A percentile compares a stretch with the other conserved stretches of the same genome.
Evolutionary conservation across 208 protist species (phyloP).

Genomic region (Leishmania tarentolae): DNA sequence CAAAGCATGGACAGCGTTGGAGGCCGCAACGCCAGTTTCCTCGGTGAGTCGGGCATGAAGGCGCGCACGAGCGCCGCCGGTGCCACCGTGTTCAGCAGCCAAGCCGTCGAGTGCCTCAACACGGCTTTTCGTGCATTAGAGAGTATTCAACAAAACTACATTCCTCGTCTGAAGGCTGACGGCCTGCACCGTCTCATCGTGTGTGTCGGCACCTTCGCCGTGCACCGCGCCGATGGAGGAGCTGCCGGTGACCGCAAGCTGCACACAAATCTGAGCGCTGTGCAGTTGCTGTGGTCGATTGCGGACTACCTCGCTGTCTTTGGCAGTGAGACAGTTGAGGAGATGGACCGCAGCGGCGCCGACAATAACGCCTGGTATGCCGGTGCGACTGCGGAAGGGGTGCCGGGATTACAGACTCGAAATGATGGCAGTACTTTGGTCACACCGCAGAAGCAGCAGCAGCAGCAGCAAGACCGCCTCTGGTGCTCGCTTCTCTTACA

Average conservation of each 20-base stretch:
- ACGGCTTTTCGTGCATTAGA: slow-evolving; percentile 71
- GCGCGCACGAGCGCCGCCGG: neutral
- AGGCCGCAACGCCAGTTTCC: neutral
- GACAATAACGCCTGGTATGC: neutral
- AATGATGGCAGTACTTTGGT: neutral
- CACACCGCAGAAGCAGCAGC: neutral
- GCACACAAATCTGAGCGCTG: slow-evolving; percentile 82
- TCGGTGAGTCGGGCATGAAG: neutral
- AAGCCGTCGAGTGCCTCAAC: slow-evolving; percentile 41
- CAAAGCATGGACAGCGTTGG: neutral
- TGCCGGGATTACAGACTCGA: neutral
- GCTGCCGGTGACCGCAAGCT: slow-evolving; percentile 42
- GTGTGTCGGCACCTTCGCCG: slow-evolving; percentile 63
- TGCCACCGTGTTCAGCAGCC: slow-evolving; percentile 10
- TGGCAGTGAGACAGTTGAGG: slow-evolving; percentile 1
- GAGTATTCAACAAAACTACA: slow-evolving; percentile 76
- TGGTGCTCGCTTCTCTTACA: slow-evolving; percentile 54
- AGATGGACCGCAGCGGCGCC: neutral
- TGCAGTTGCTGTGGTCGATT: slow-evolving; percentile 87
- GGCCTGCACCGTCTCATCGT: slow-evolving; percentile 58
- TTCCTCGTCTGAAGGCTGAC: slow-evolving; percentile 53
- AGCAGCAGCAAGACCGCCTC: slow-evolving; percentile 21
- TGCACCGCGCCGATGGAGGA: slow-evolving; percentile 33
- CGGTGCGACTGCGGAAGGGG: neutral
- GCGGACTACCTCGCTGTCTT: slow-evolving; percentile 70